A percentile compares a stretch with the other conserved stretches of the same genome.
Conservation (phyloP, 768 basidiomycete genomes). For the Panaeolus cyanescens region DNA sequence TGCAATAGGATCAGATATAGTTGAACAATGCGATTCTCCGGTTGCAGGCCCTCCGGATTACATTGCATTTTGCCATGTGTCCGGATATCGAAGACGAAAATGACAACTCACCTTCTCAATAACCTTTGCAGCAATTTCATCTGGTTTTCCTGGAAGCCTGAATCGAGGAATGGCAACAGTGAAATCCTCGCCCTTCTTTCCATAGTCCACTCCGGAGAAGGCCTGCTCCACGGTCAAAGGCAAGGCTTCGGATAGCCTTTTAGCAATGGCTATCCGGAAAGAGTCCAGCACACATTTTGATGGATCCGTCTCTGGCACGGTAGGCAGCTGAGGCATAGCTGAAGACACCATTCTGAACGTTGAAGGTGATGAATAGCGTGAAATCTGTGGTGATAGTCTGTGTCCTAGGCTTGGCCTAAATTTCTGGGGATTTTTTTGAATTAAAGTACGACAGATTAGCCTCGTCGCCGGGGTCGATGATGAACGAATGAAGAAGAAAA, state of each 20-base stretch:
- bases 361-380: not conserved
- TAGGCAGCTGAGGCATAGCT: constrained; percentile 29
- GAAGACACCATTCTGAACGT: constrained; percentile 25
- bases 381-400: not conserved
- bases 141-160: constrained; percentile 79
- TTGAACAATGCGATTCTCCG: not conserved
- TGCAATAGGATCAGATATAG: not conserved
- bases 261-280: constrained; percentile 82
- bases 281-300: constrained; percentile 69
- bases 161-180: constrained; percentile 92
- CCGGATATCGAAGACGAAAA: not conserved
- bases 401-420: not conserved
- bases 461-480: not conserved
- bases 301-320: constrained; percentile 54
- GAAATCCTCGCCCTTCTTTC: constrained; percentile 94
- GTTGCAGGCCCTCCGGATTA: not conserved
- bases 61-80: not conserved
- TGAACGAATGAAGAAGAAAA: not conserved
- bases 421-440: not conserved
- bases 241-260: constrained; percentile 65
- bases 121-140: constrained; percentile 75
- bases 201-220: constrained; percentile 84
- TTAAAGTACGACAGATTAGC: not conserved
- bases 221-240: constrained; percentile 76
- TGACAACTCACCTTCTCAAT: constrained; percentile 64